A percentile compares a stretch with the other conserved stretches of the same genome.
phyloP scores from a whole-genome alignment of 176 grass and related monocot genomes.

The barley (Hordeum vulgare) region MorexV3_pseudomolecules_assembly NC_058521.1:553181972-553182471 shows the following conservation, averaged over 20 bases:
- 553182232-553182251: conserved; percentile 27
- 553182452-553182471: conserved; percentile 49
- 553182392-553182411: conserved; percentile 7
- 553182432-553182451: conserved; percentile 20
- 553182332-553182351: conserved; percentile 22
- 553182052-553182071: conserved; percentile 86
- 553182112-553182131: conserved; percentile 24
- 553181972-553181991: too few relatives aligned
- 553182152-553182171: conserved; percentile 9
- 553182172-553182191: neutral
- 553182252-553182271: conserved; percentile 36
- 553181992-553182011: conserved; percentile 56
- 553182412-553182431: neutral
- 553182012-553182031: conserved; percentile 65
- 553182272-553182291: conserved; percentile 40
- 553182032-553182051: conserved; percentile 74
- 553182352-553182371: conserved; percentile 17
- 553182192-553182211: conserved; percentile 30
- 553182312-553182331: conserved; percentile 34
- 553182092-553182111: neutral
- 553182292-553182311: neutral
- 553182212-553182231: conserved; percentile 30
- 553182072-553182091: conserved; percentile 48
- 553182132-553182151: neutral
- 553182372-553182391: neutral